Evolutionary conservation across 1,284 basidiomycete genomes (phyloP).

Genomic region (Apiotrichum domesticum): DNA sequence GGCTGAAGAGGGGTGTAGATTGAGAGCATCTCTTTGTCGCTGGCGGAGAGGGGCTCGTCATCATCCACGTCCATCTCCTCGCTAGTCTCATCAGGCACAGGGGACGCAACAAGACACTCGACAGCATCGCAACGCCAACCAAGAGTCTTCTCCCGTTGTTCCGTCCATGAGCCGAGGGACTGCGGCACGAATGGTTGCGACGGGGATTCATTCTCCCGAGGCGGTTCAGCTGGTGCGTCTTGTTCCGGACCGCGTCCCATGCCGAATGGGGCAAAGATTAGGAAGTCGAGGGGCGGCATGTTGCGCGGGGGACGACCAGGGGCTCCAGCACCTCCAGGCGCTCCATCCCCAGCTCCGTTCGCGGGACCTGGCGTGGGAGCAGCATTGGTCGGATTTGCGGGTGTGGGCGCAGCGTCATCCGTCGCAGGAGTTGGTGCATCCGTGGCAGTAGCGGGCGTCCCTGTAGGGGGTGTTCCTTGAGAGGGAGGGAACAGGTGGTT

Average conservation of each 20-base stretch:
- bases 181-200: constrained; percentile 15
- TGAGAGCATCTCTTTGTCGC: constrained; percentile 29
- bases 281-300: constrained; percentile 7
- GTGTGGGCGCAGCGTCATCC: too few relatives aligned
- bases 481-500: too few relatives aligned
- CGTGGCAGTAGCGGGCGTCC: too few relatives aligned
- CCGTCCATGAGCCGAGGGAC: constrained; percentile 34
- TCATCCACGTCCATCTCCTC: constrained; percentile 16
- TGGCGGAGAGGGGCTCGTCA: background rate
- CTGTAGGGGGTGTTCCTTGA: too few relatives aligned
- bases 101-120: constrained; percentile 29
- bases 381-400: too few relatives aligned
- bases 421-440: too few relatives aligned
- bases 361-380: too few relatives aligned
- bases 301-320: background rate
- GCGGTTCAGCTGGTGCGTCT: background rate
- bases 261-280: constrained; percentile 6
- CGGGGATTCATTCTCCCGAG: background rate
- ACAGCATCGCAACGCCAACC: constrained; percentile 43
- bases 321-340: too few relatives aligned
- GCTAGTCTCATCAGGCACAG: constrained; percentile 16
- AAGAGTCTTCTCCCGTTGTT: constrained; percentile 30
- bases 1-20: constrained; percentile 30
- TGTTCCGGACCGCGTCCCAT: background rate
- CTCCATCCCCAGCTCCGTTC: too few relatives aligned